phyloP scores from a whole-genome alignment of 768 basidiomycete genomes.

The Trametes meyenii region DNA sequence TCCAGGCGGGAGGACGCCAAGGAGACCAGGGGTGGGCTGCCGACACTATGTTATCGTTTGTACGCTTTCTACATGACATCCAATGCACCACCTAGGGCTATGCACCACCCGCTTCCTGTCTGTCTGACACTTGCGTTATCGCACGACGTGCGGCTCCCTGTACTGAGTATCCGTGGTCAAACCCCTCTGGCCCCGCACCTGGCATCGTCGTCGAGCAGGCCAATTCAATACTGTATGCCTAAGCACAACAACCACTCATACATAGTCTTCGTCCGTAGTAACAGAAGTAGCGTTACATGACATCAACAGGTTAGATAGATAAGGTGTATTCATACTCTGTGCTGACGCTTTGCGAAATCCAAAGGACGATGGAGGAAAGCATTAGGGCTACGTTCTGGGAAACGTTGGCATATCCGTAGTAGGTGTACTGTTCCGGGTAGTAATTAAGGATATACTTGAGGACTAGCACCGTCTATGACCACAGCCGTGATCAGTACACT shows the following conservation, averaged over 20 bases:
- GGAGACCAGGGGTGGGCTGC: slow-evolving; percentile 21
- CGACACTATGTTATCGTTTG: slow-evolving; percentile 27
- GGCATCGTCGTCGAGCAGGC: too few relatives aligned
- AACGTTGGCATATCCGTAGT: slow-evolving; percentile 96
- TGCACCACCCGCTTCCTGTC: slow-evolving; percentile 16
- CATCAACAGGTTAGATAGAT: slow-evolving; percentile 30
- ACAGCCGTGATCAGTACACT: not conserved
- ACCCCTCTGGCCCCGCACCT: too few relatives aligned
- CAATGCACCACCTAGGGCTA: slow-evolving; percentile 31
- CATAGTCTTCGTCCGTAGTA: not conserved
- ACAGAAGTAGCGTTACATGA: slow-evolving; percentile 1
- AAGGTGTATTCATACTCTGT: slow-evolving; percentile 95
- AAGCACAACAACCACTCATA: not conserved
- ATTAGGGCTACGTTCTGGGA: slow-evolving; percentile 86
- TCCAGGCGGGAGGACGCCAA: slow-evolving; percentile 15
- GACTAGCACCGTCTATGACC: slow-evolving; percentile 74
- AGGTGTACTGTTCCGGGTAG: slow-evolving; percentile 75
- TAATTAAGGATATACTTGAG: slow-evolving; percentile 84
- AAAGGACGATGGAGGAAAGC: slow-evolving; percentile 85
- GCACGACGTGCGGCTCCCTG: not conserved
- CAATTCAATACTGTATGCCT: not conserved
- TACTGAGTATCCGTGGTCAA: not conserved
- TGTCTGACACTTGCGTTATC: not conserved
- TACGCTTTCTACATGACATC: slow-evolving; percentile 30
- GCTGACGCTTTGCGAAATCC: slow-evolving; percentile 86